Evolutionary conservation across 208 protist genomes (phyloP).

Genomic region (Leptomonas pyrrhocoris): DNA sequence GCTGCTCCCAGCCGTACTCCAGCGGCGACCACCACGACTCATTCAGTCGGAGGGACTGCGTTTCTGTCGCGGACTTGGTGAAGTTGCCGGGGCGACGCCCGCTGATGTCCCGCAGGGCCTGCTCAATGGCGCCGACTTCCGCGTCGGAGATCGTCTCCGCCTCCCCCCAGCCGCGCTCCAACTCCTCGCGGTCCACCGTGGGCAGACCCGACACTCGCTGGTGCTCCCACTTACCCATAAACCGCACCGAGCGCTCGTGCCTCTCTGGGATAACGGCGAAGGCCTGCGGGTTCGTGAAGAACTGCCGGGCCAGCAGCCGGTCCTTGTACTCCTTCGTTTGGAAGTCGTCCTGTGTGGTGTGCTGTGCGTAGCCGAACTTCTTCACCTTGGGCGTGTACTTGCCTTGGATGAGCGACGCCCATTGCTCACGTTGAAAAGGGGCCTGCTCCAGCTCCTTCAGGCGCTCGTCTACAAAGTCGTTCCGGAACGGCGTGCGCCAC

Average conservation of each 20-base stretch:
- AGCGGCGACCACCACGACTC: slow-evolving; percentile 85
- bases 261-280: slow-evolving; percentile 87
- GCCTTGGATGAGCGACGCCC: slow-evolving; percentile 72
- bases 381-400: slow-evolving; percentile 91
- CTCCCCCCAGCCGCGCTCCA: slow-evolving; percentile 81
- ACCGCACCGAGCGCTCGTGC: slow-evolving; percentile 65
- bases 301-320: slow-evolving; percentile 79
- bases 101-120: slow-evolving; percentile 90
- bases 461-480: slow-evolving; percentile 85
- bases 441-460: slow-evolving; percentile 71
- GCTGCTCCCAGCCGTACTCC: slow-evolving; percentile 84
- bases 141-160: slow-evolving; percentile 63
- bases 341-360: slow-evolving; percentile 90
- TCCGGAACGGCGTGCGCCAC: slow-evolving; percentile 91
- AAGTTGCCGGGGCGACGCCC: slow-evolving; percentile 88
- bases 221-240: slow-evolving; percentile 83
- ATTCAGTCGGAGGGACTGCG: slow-evolving; percentile 66
- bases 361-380: slow-evolving; percentile 87
- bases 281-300: slow-evolving; percentile 83
- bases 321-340: slow-evolving; percentile 92
- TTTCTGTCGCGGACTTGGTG: slow-evolving; percentile 75
- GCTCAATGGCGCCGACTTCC: slow-evolving; percentile 83
- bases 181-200: slow-evolving; percentile 88
- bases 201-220: slow-evolving; percentile 77
- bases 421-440: slow-evolving; percentile 80